Base-by-base conservation (phyloP, 805 yeast species). In the Starmerella lactis-condensi region DNA sequence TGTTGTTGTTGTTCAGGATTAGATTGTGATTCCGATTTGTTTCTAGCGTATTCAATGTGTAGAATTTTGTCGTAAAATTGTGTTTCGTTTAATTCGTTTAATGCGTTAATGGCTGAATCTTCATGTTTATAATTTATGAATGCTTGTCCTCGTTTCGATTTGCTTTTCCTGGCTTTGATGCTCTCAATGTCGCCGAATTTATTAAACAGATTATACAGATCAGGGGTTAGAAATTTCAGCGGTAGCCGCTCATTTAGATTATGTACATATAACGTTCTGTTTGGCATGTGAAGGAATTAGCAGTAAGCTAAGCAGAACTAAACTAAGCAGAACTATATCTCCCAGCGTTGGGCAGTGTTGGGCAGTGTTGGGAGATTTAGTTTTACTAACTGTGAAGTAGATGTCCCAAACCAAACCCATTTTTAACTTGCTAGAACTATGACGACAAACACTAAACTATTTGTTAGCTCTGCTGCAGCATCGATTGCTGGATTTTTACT, bases 121-220 rank as follows among this genome's bases (percentile, higher is more conserved):
- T 44, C 43, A 13, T 50, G 45, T 3, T 54, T 59, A 31, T 71
- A 67, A 0, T 77, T 67, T 5, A 79, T 61, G 49, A 77, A 79
- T 1, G 92, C 93, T 50, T 79, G 93, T 2, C 93, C 93, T 34
- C 73, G 63, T 64, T 74, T 61, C 38, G 60, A 63, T n/a, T 77
- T 44, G 41, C 69, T 72, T 36, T 64, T 64, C 35, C 68, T 70
- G 1, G 78, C 68, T 2, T 65, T 56, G 9, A 78, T 52, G 19
- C 62, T 64, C 11, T 61, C 34, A 1, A 74, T 53, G 1, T 57
- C 56, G 0, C 74, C 72, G 44, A 56, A 64, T 12, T 57, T 47
- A 3, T 44, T 43, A 35, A 72, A 72, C 1, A 61, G 37, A 6
- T 51, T 46, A 3, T 34, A 34, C 2, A 79, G 57, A 5, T 57